A percentile compares a stretch with the other conserved stretches of the same genome.
Evolutionary conservation across 441 rosid species (phyloP).

Genomic region (Gossypium davidsonii): DNA sequence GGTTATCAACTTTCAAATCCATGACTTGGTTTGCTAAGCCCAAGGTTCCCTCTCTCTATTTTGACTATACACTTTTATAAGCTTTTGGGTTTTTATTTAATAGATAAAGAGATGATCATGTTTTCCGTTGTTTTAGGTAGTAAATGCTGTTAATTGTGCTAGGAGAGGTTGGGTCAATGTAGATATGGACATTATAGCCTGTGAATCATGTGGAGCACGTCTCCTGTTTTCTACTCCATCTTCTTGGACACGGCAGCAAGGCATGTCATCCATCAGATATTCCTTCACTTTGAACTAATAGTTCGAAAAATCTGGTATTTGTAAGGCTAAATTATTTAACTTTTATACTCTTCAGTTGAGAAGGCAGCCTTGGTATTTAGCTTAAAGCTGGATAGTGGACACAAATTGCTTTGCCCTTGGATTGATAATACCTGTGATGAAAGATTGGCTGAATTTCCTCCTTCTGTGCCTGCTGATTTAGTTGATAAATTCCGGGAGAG

Average conservation of each 20-base stretch:
- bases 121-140: conserved; percentile 42
- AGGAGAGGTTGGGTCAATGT: conserved; percentile 89
- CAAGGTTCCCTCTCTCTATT: conserved; percentile 36
- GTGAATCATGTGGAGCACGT: conserved; percentile 91
- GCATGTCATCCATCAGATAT: conserved; percentile 23
- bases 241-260: conserved; percentile 84
- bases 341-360: conserved; percentile 50
- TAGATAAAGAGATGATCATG: not conserved
- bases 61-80: not conserved
- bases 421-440: conserved; percentile 72
- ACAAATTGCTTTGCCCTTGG: conserved; percentile 81
- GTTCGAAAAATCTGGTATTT: conserved; percentile 1
- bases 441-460: conserved; percentile 83
- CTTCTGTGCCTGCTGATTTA: conserved; percentile 54
- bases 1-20: conserved; percentile 81
- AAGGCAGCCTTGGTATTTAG: conserved; percentile 81
- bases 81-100: not conserved
- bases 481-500: conserved; percentile 60
- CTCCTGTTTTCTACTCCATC: conserved; percentile 75
- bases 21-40: conserved; percentile 98
- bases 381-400: conserved; percentile 84
- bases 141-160: conserved; percentile 82
- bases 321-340: not conserved
- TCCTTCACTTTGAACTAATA: not conserved
- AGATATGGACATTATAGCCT: conserved; percentile 68